Base-by-base conservation (phyloP, 768 basidiomycete species). In the Amanita inopinata region DNA sequence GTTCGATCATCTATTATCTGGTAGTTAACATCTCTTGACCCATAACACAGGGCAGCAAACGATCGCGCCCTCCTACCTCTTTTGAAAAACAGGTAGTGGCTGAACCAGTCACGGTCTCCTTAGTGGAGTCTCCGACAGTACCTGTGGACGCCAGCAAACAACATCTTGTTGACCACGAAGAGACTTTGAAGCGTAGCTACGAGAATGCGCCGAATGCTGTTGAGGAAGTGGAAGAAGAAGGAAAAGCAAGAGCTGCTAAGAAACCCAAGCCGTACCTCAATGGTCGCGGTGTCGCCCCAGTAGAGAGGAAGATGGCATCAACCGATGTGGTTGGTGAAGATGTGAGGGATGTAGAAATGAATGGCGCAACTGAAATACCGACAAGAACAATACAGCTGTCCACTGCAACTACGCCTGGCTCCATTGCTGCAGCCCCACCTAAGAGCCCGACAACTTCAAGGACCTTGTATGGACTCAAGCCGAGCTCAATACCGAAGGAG, bases 21-120 rank as follows among this genome's bases (percentile, higher is more conserved):
- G 11, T 10, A 3, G 5, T 36, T 27, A 14, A 20, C 19, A 15
- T 3, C 27, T 20, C 5, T 42, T 33, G 15, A 44, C 52, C 15
- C 51, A 40, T 33, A 18, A 46, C 47, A 31, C 54, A 86, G 83
- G 85, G 84, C 45, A 84, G 78, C 55, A 84, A 84, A 54, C 79
- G 85, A 34, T 76, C 82, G 33, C 73, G 84, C 30, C 83, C 85
- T 3, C 80, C 81, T n/a, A 59, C 70, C 2, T 66, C 74, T 40
- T 53, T 81, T 23, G 70, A 71, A 48, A 73, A 61, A 49, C 48
- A 51, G 24, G 15, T 43, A 23, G 20, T 51, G 7, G 17, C 46
- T 6, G 34, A 45, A n/a, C 46, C 47, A 9, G 28, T 14, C 20
- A 5, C 35, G 22, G 22, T 22, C 5, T 4, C 27, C 1, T 17